Conservation (phyloP, 257 asterid species). For the Petrea volubilis region DNA sequence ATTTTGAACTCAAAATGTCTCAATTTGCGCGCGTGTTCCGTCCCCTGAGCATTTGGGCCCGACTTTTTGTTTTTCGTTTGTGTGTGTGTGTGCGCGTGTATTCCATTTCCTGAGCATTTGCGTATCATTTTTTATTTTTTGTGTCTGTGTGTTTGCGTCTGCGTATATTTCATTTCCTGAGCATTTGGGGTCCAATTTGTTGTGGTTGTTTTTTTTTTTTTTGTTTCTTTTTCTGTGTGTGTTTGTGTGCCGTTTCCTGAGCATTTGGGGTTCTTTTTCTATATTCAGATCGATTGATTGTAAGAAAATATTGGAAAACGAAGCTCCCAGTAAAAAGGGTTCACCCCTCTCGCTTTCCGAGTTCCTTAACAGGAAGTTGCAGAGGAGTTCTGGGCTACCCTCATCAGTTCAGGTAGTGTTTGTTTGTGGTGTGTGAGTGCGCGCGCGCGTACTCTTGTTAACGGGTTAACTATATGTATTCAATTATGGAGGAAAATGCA, state of each 20-base stretch:
- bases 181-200: background rate
- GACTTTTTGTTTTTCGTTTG: too few species aligned
- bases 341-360: slow-evolving; percentile 61
- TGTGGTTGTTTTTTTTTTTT: background rate
- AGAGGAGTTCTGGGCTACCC: slow-evolving; percentile 54
- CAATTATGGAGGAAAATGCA: background rate
- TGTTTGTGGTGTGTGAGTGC: background rate
- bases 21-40: background rate
- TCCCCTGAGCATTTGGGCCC: background rate
- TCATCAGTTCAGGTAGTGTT: slow-evolving; percentile 46
- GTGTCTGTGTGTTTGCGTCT: too few species aligned
- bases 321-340: slow-evolving; percentile 36
- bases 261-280: too few species aligned
- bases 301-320: slow-evolving; percentile 30
- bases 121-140: too few species aligned
- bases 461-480: too few species aligned
- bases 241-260: too few species aligned
- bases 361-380: slow-evolving; percentile 62
- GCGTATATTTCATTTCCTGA: background rate
- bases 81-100: too few species aligned
- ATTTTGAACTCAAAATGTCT: background rate
- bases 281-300: slow-evolving; percentile 34
- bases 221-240: background rate
- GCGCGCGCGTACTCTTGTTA: too few species aligned
- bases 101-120: too few species aligned